A percentile compares a stretch with the other conserved stretches of the same genome.
phyloP scores from a whole-genome alignment of 192 early-diverging fungal species.

The Backusella sp. region DNA sequence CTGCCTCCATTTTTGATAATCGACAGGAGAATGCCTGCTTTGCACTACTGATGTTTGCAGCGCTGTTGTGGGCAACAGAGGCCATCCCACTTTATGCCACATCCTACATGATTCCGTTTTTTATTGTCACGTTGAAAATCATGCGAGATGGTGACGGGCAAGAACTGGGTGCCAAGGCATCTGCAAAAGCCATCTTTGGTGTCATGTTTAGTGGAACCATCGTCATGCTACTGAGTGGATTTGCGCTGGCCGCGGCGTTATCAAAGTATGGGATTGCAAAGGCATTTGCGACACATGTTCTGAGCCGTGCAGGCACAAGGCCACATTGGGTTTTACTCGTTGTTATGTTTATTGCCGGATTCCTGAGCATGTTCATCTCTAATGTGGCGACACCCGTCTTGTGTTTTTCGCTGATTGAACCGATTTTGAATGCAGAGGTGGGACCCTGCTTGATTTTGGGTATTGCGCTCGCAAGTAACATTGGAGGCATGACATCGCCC shows the following conservation, averaged over 20 bases:
- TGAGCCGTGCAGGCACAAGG: constrained; percentile 64
- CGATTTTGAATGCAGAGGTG: constrained; percentile 61
- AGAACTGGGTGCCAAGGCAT: constrained; percentile 50
- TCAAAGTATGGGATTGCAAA: constrained; percentile 76
- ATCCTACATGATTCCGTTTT: constrained; percentile 61
- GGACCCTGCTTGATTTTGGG: constrained; percentile 67
- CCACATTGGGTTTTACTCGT: constrained; percentile 66
- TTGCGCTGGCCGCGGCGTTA: constrained; percentile 67
- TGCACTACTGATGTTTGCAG: constrained; percentile 79
- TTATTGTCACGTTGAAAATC: constrained; percentile 61
- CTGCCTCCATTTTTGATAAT: constrained; percentile 58
- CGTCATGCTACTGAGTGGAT: constrained; percentile 73
- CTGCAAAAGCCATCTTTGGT: constrained; percentile 59
- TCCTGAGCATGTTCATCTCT: constrained; percentile 76
- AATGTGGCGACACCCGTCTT: constrained; percentile 78
- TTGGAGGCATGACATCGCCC: constrained; percentile 76
- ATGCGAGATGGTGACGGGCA: constrained; percentile 45
- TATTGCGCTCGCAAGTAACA: constrained; percentile 69
- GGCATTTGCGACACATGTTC: constrained; percentile 54
- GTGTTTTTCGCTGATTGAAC: constrained; percentile 67
- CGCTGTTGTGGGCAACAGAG: constrained; percentile 84
- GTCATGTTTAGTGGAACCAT: constrained; percentile 76
- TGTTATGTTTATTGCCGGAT: constrained; percentile 72
- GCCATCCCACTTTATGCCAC: constrained; percentile 71
- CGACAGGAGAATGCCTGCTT: constrained; percentile 80